Conservation (phyloP, 169 alveolate genomes). For the Perkinsus chesapeaki region DNA sequence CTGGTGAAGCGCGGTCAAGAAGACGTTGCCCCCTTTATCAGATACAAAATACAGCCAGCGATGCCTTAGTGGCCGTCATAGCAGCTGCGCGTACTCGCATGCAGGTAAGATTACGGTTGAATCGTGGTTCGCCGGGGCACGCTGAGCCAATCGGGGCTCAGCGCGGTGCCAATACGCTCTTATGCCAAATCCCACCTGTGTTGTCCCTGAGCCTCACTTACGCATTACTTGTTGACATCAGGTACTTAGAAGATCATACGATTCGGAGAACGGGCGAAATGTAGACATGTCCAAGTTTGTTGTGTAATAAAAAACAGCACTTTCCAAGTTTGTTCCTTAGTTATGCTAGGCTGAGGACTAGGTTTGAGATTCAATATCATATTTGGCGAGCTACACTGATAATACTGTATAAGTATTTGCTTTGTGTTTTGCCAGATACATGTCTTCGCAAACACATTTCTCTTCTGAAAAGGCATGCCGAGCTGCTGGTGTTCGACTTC, state of each 20-base stretch:
- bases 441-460: conserved; percentile 14
- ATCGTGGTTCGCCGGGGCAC: too few relatives aligned
- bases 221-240: too few relatives aligned
- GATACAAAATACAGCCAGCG: conserved; percentile 17
- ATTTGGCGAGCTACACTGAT: too few relatives aligned
- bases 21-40: not conserved
- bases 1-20: not conserved
- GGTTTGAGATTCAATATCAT: too few relatives aligned
- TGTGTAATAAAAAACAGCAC: not conserved
- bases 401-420: not conserved
- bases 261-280: not conserved
- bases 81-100: conserved; percentile 4
- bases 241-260: too few relatives aligned
- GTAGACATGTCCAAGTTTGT: not conserved
- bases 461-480: not conserved
- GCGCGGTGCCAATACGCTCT: too few relatives aligned
- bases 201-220: too few relatives aligned
- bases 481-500: not conserved
- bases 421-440: not conserved
- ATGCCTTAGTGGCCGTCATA: conserved; percentile 6
- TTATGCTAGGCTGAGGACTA: too few relatives aligned
- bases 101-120: not conserved
- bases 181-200: too few relatives aligned
- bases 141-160: too few relatives aligned
- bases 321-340: too few relatives aligned